Evolutionary conservation across 805 yeast species (phyloP).

Genomic region (Nakazawaea pomicola): DNA sequence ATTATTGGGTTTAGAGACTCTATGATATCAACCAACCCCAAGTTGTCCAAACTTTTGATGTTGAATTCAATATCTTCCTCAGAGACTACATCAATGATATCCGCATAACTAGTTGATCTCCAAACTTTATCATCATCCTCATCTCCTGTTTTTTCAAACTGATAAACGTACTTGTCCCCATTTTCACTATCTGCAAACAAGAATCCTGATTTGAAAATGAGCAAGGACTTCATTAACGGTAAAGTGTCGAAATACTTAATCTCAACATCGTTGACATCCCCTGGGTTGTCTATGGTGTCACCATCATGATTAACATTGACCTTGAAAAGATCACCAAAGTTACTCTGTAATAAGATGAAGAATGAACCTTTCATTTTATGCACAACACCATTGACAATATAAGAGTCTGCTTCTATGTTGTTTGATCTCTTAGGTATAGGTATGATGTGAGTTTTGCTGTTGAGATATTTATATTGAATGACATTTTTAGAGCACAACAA

Average conservation of each 20-base stretch:
- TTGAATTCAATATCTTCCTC: conserved; percentile 19
- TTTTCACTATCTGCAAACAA: conserved; percentile 60
- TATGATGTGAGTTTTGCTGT: conserved; percentile 29
- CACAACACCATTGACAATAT: conserved; percentile 51
- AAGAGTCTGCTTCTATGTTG: conserved; percentile 19
- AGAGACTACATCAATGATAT: conserved; percentile 21
- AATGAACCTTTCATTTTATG: conserved; percentile 62
- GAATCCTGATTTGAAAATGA: conserved; percentile 71
- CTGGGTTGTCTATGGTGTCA: conserved; percentile 29
- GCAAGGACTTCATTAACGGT: conserved; percentile 49
- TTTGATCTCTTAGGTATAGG: conserved; percentile 51
- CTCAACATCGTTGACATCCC: conserved; percentile 34
- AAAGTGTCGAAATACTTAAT: conserved; percentile 75
- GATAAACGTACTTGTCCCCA: conserved; percentile 66
- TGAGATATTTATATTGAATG: conserved; percentile 45
- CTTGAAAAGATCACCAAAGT: conserved; percentile 73
- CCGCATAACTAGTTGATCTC: conserved; percentile 29
- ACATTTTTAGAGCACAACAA: conserved; percentile 56
- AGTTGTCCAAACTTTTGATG: conserved; percentile 42
- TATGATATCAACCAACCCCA: conserved; percentile 50
- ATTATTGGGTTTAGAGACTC: conserved; percentile 51
- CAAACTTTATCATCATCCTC: conserved; percentile 31
- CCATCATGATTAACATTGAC: conserved; percentile 45
- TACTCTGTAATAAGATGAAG: conserved; percentile 66
- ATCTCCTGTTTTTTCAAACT: conserved; percentile 71